Conservation (phyloP, 2,329 filamentous ascomycete genomes). For the Ascochyta fabae region DNA sequence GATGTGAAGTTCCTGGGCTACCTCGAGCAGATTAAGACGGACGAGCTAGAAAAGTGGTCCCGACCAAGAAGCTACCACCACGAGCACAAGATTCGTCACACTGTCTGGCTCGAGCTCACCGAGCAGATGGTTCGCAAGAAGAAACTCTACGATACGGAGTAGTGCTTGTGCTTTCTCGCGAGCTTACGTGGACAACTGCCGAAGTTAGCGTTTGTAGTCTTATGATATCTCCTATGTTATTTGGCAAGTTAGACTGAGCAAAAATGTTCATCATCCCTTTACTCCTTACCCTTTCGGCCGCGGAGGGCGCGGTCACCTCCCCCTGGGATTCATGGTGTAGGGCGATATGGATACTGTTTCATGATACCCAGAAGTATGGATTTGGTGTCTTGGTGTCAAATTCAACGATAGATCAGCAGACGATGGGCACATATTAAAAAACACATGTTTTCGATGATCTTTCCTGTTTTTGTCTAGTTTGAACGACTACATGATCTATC, state of each 20-base stretch:
- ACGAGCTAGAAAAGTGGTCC: conserved; percentile 45
- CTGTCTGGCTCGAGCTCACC: conserved; percentile 41
- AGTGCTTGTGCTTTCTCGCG: not conserved
- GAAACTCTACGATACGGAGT: conserved; percentile 43
- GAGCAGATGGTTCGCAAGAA: conserved; percentile 46
- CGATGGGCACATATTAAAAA: not conserved
- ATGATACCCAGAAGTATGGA: not conserved
- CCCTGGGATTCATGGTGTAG: not conserved
- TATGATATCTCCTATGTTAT: not conserved
- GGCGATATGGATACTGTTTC: not conserved
- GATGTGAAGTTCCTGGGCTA: conserved; percentile 55
- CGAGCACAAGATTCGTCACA: conserved; percentile 43
- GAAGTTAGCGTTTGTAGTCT: not conserved
- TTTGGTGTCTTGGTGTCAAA: not conserved
- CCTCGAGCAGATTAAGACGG: conserved; percentile 53
- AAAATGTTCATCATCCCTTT: not conserved
- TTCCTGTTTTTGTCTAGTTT: not conserved
- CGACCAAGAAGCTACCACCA: conserved; percentile 25
- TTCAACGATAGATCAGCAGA: not conserved
- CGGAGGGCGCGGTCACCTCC: not conserved
- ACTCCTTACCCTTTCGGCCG: not conserved
- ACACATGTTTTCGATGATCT: not conserved
- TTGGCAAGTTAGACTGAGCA: not conserved
- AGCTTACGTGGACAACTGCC: not conserved
- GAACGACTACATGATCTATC: not conserved